A percentile compares a stretch with the other conserved stretches of the same genome.
phyloP scores from a whole-genome alignment of 176 grass and related monocot genomes.

The Dendrocalamus sinicus region DNA sequence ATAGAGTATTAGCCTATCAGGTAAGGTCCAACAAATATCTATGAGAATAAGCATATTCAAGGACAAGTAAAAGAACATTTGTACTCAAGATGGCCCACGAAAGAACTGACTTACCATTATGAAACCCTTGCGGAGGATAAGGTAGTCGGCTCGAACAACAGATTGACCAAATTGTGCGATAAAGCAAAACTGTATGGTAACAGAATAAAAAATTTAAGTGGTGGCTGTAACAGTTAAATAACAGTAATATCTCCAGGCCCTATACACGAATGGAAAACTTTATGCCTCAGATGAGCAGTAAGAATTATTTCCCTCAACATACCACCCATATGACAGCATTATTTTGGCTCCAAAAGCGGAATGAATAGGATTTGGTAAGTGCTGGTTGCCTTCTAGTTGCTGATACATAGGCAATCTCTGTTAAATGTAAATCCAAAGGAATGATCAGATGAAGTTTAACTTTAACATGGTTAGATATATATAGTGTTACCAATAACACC shows the following conservation, averaged over 20 bases:
- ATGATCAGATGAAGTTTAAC: constrained; percentile 27
- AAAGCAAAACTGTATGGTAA: constrained; percentile 77
- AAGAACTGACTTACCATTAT: constrained; percentile 64
- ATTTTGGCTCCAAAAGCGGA: constrained; percentile 76
- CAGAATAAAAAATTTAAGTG: constrained; percentile 33
- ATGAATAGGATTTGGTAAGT: constrained; percentile 71
- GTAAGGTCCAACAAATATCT: not conserved
- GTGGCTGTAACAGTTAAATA: not conserved
- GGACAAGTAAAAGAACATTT: constrained; percentile 12
- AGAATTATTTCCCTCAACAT: constrained; percentile 41
- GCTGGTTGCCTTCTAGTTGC: constrained; percentile 92
- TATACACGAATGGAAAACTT: constrained; percentile 11
- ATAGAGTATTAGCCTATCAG: not conserved
- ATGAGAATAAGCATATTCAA: constrained; percentile 24
- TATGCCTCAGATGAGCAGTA: constrained; percentile 28
- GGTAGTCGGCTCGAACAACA: constrained; percentile 94
- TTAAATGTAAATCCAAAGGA: constrained; percentile 41
- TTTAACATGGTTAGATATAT: constrained; percentile 3
- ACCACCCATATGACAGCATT: constrained; percentile 80
- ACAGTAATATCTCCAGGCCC: not conserved
- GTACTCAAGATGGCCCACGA: constrained; percentile 1
- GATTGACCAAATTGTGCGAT: constrained; percentile 87
- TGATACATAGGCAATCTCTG: constrained; percentile 82
- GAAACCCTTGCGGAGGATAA: constrained; percentile 94
- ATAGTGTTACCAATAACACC: not conserved